These are phyloP conservation scores for Solanum bulbocastanum DNA, from an alignment of 257 asterid species.

Conservation along the genomic window DNA sequence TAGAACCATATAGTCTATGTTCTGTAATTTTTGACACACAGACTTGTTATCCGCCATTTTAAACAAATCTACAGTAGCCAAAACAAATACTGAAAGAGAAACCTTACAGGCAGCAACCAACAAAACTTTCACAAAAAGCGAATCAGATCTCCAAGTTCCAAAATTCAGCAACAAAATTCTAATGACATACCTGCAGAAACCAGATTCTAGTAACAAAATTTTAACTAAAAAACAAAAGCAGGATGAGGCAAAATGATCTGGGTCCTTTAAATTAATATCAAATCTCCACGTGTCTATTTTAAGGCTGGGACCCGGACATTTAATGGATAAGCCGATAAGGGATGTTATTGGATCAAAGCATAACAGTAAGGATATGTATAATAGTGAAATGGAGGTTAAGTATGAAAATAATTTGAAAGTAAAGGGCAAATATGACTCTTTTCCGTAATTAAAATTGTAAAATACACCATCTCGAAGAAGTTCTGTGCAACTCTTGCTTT, in stretches of 20 bases:
- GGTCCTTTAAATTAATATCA: neutral
- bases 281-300: neutral
- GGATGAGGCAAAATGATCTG: neutral
- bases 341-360: neutral
- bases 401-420: neutral
- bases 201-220: neutral
- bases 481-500: neutral
- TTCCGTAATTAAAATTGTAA: neutral
- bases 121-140: neutral
- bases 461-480: neutral
- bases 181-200: neutral
- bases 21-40: neutral
- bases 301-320: neutral
- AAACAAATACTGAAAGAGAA: neutral
- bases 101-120: neutral
- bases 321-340: neutral
- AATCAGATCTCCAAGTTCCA: neutral
- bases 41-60: neutral
- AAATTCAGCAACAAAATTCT: neutral
- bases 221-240: neutral
- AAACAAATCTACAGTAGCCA: neutral
- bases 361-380: neutral
- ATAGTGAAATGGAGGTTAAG: neutral
- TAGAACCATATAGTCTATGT: neutral
- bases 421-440: neutral